Evolutionary conservation across 78 protist species (phyloP).

Genomic region (Cavenderia fasciculata): DNA sequence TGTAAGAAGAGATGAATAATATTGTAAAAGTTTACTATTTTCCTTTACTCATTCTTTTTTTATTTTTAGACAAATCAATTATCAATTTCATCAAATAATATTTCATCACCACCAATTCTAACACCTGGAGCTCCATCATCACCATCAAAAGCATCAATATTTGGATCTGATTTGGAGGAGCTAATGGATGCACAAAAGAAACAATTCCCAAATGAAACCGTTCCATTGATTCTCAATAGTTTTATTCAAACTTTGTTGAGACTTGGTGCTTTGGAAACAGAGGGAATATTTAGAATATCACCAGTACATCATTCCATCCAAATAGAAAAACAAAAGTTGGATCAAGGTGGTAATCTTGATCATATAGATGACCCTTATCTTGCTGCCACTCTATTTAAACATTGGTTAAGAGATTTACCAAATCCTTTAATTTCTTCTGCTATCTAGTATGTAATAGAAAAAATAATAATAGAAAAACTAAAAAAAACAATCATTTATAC

Average conservation of each 20-base stretch:
- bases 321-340: constrained; percentile 50
- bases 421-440: constrained; percentile 60
- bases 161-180: constrained; percentile 60
- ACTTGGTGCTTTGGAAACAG: constrained; percentile 42
- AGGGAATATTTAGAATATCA: constrained; percentile 20
- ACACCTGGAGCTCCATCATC: constrained; percentile 3
- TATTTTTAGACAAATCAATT: no score
- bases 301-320: constrained; percentile 4
- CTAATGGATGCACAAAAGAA: constrained; percentile 42
- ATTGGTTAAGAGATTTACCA: constrained; percentile 71
- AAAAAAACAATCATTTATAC: neutral
- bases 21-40: no score
- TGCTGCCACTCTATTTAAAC: constrained; percentile 47
- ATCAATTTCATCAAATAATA: no score
- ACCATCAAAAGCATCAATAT: constrained; percentile 21
- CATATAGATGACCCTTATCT: constrained; percentile 16
- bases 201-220: neutral
- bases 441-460: constrained; percentile 33
- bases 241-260: constrained; percentile 46
- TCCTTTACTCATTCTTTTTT: no score
- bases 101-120: no score
- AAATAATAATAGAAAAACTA: neutral
- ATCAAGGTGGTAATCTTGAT: constrained; percentile 33
- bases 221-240: constrained; percentile 36
- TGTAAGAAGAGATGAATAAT: no score